Conservation (phyloP, 192 early-diverging fungal species). For the Mortierella antarctica region DNA sequence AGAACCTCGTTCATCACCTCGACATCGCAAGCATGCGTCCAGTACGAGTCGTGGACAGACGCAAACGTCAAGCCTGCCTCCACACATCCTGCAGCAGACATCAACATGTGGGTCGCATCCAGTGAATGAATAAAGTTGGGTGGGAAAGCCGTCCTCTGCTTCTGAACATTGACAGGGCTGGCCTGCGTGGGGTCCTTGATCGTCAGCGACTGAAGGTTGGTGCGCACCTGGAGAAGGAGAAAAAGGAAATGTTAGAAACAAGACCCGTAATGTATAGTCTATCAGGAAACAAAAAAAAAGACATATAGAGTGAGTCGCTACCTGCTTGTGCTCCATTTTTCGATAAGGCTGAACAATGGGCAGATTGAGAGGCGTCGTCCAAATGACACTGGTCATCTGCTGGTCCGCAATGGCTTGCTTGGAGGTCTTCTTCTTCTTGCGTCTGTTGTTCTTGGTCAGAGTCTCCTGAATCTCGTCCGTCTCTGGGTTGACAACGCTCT, state of each 20-base stretch:
- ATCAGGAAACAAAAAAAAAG: too few species aligned
- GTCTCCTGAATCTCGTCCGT: slow-evolving; percentile 50
- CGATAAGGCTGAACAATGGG: slow-evolving; percentile 99
- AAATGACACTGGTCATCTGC: slow-evolving; percentile 91
- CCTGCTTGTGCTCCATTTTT: slow-evolving; percentile 67
- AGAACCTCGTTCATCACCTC: slow-evolving; percentile 86
- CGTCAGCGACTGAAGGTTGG: slow-evolving; percentile 81
- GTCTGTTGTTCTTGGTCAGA: slow-evolving; percentile 20
- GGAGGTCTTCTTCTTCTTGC: slow-evolving; percentile 51
- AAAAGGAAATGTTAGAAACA: background rate
- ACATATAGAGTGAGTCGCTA: slow-evolving; percentile 34
- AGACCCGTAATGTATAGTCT: background rate
- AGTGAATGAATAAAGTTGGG: slow-evolving; percentile 99
- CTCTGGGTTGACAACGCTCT: slow-evolving; percentile 54
- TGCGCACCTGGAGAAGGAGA: slow-evolving; percentile 54
- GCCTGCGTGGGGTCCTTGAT: slow-evolving; percentile 75
- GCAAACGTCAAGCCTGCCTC: slow-evolving; percentile 86
- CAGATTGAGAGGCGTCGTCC: slow-evolving; percentile 95
- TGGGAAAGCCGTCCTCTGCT: slow-evolving; percentile 97
- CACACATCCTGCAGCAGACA: slow-evolving; percentile 90
- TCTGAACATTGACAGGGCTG: slow-evolving; percentile 87
- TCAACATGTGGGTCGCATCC: slow-evolving; percentile 97
- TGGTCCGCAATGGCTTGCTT: slow-evolving; percentile 57
- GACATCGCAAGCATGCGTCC: slow-evolving; percentile 95
- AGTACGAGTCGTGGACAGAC: slow-evolving; percentile 97